Evolutionary conservation across 768 basidiomycete species (phyloP).

Genomic region (Gyrodon lividus): DNA sequence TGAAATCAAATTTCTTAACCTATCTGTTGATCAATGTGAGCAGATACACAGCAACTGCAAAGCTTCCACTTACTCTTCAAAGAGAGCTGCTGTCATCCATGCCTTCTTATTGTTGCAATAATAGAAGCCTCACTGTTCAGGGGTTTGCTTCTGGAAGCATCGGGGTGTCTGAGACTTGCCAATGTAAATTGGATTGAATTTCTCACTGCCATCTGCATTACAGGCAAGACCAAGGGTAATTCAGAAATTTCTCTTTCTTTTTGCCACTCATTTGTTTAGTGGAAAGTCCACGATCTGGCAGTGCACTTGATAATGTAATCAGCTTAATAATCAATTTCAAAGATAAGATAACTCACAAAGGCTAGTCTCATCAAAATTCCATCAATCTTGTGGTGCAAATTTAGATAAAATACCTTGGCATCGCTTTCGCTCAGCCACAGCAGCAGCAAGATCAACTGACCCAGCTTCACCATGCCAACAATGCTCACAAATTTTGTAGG

Average conservation of each 20-base stretch:
- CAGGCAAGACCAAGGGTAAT: too few species aligned
- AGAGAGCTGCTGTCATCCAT: conserved; percentile 25
- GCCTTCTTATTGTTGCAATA: too few species aligned
- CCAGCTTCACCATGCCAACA: conserved; percentile 1
- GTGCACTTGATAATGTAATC: too few species aligned
- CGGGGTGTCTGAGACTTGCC: conserved; percentile 33
- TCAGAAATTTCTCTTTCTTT: too few species aligned
- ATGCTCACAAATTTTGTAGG: conserved; percentile 2
- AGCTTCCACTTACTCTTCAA: conserved; percentile 35
- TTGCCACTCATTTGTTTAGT: too few species aligned
- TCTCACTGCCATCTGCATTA: too few species aligned
- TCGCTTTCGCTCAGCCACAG: not conserved
- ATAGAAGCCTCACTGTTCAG: too few species aligned
- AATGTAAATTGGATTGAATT: conserved; percentile 32
- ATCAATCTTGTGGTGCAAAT: conserved; percentile 12
- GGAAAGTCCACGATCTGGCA: too few species aligned
- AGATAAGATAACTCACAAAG: conserved; percentile 5
- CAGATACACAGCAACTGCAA: not conserved
- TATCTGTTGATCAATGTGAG: too few species aligned
- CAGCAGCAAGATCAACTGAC: not conserved
- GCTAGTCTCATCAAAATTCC: not conserved
- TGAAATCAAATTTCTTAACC: too few species aligned
- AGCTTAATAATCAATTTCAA: too few species aligned
- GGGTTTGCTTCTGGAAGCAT: conserved; percentile 27
- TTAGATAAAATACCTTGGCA: too few species aligned